Evolutionary conservation across 1,284 basidiomycete species (phyloP).

Genomic region (Retiboletus flavoniger): DNA sequence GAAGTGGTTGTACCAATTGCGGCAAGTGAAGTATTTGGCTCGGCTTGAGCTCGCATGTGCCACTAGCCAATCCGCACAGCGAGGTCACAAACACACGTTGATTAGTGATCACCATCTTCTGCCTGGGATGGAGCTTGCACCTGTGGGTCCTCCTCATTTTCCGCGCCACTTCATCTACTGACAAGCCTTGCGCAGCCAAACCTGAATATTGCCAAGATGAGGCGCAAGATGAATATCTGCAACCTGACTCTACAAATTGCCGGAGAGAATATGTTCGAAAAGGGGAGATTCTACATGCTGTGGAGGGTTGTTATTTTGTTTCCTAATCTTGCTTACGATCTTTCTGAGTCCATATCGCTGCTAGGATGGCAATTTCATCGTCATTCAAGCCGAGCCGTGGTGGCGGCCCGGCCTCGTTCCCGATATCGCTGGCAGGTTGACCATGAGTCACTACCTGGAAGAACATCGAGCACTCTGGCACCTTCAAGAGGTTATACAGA

Average conservation of each 20-base stretch:
- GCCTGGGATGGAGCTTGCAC: constrained; percentile 28
- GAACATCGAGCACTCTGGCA: constrained; percentile 26
- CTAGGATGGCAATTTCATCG: constrained; percentile 37
- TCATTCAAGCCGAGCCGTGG: constrained; percentile 41
- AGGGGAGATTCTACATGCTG: constrained; percentile 29
- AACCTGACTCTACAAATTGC: constrained; percentile 24
- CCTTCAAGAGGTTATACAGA: constrained; percentile 37
- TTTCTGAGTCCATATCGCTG: constrained; percentile 10
- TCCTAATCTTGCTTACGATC: neutral
- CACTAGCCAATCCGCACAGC: constrained; percentile 12
- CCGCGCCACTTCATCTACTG: constrained; percentile 1
- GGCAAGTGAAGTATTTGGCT: constrained; percentile 20
- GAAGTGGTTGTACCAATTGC: constrained; percentile 13
- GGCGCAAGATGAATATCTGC: constrained; percentile 27
- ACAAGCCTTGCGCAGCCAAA: constrained; percentile 14
- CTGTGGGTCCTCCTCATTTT: constrained; percentile 29
- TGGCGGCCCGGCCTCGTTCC: constrained; percentile 16
- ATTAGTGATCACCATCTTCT: neutral
- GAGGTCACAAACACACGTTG: constrained; percentile 23
- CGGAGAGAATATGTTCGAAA: constrained; percentile 1
- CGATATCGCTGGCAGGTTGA: neutral
- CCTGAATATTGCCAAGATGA: constrained; percentile 24
- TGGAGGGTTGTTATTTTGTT: constrained; percentile 27
- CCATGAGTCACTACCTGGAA: constrained; percentile 3
- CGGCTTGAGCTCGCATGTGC: neutral